Base-by-base conservation (phyloP, 2,329 filamentous ascomycete genomes). In the Leptodontidium sp. region DNA sequence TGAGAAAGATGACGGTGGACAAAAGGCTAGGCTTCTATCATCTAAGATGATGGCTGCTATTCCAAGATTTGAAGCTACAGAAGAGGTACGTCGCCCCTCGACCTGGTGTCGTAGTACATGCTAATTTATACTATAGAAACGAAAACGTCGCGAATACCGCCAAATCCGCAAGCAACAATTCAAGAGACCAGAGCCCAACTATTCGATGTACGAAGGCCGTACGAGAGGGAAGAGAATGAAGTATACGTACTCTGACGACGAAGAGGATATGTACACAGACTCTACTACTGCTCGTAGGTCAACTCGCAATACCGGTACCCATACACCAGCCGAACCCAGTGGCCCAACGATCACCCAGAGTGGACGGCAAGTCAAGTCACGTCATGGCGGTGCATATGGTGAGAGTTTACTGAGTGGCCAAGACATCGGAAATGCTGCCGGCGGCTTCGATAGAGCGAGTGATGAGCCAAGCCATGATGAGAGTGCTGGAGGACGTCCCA, bases 151-250 rank as follows among this genome's bases (percentile, higher is more conserved):
- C 68, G 96, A 99, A 76, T 98, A 99, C 77, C 91, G 96, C 17
- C 88, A 93, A 78, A 86, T 89, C 75, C 93, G 93, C 40, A 79
- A 79, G 63, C 75, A 95, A 70, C 91, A 92, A 68, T 98, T 98
- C 81, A 87, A 91, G 73, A 89, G 94, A 5, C 93, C 94, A 6
- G 94, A 97, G 75, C 91, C 92, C 11, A 94, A 94, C 4, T 97
- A 95, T 78, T 98, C 94, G 0, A 84, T 97, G 68, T 99, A 99
- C 79, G 96, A 99, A 82, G 96, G 96, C 61, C 93, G 96, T 64
- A 99, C 97, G 5, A 90, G 96, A 68, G 96, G 96, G 67, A 98
- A 99, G 84, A 92, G 95, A 70, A 92, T 97, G 82, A 97, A 94
- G 80, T 99, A 99, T 78, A 99, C 93, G 0, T 99, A 93, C 78